Conservation (phyloP, 768 basidiomycete species). For the Naganishia randhawae region DNA sequence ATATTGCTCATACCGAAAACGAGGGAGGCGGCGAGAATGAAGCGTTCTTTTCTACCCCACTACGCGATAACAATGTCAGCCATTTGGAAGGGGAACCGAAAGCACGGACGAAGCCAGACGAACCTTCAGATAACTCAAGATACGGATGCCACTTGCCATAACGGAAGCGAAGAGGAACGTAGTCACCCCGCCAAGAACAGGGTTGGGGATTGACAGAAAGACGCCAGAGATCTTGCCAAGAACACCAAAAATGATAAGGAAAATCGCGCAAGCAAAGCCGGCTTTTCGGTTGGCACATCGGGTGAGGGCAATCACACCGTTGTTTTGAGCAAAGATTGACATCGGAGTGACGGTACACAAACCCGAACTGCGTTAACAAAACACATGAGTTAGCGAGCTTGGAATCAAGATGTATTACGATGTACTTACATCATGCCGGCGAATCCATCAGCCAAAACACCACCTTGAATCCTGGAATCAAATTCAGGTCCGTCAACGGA, state of each 20-base stretch:
- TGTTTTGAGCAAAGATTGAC: conserved; percentile 66
- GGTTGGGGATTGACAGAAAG: conserved; percentile 77
- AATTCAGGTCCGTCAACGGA: conserved; percentile 70
- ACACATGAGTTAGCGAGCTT: not conserved
- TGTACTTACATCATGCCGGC: conserved; percentile 60
- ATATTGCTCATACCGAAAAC: conserved; percentile 70
- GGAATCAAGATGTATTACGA: not conserved
- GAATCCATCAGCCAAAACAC: conserved; percentile 72
- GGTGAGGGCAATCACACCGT: conserved; percentile 65
- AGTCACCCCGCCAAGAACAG: conserved; percentile 79
- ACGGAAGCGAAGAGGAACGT: conserved; percentile 81
- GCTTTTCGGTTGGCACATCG: conserved; percentile 76
- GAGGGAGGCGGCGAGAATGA: conserved; percentile 66
- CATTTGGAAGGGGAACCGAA: not conserved
- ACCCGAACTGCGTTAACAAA: conserved; percentile 55
- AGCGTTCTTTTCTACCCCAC: conserved; percentile 63
- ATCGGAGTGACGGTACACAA: conserved; percentile 77
- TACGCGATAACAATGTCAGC: not conserved
- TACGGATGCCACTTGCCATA: conserved; percentile 31
- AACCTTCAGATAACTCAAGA: conserved; percentile 55
- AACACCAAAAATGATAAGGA: conserved; percentile 74
- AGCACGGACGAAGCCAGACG: conserved; percentile 23
- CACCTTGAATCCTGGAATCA: conserved; percentile 77
- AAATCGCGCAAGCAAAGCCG: conserved; percentile 72
- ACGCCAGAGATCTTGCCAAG: conserved; percentile 78